Evolutionary conservation across 768 basidiomycete species (phyloP).

Genomic region (Boletus sp.): DNA sequence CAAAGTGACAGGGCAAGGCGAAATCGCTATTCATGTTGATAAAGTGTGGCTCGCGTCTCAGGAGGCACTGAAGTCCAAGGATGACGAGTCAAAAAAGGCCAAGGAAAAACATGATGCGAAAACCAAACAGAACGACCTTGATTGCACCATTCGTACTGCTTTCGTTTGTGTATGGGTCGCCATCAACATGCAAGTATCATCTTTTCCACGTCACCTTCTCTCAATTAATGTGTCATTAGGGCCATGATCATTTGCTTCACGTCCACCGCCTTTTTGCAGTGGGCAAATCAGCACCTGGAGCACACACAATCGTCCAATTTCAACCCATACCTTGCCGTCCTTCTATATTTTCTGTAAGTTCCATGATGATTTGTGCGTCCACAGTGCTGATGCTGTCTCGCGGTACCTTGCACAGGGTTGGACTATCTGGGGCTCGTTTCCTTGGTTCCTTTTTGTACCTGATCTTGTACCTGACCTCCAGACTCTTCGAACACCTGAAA

Average conservation of each 20-base stretch:
- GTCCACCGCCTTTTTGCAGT: constrained; percentile 70
- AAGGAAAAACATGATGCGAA: constrained; percentile 86
- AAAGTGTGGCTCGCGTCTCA: constrained; percentile 81
- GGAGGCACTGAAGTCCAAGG: constrained; percentile 48
- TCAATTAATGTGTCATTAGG: constrained; percentile 34
- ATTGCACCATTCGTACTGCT: constrained; percentile 80
- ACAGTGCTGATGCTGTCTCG: constrained; percentile 2
- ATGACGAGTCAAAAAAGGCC: constrained; percentile 49
- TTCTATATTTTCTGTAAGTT: constrained; percentile 64
- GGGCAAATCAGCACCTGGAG: constrained; percentile 61
- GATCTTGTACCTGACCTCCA: constrained; percentile 76
- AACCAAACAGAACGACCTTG: constrained; percentile 86
- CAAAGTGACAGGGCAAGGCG: constrained; percentile 84
- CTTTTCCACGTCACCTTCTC: background rate
- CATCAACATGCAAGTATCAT: constrained; percentile 67
- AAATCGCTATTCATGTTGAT: constrained; percentile 85
- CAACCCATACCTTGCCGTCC: constrained; percentile 86
- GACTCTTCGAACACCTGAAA: constrained; percentile 53
- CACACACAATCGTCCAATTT: constrained; percentile 53
- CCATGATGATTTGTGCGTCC: background rate
- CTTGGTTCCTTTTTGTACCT: constrained; percentile 77
- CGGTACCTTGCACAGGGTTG: constrained; percentile 49
- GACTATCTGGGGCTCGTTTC: constrained; percentile 79
- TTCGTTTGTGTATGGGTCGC: constrained; percentile 83
- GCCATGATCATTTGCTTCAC: constrained; percentile 74